Conservation (phyloP, 108 stramenopile genomes). For the Cyclotella baltica region DNA sequence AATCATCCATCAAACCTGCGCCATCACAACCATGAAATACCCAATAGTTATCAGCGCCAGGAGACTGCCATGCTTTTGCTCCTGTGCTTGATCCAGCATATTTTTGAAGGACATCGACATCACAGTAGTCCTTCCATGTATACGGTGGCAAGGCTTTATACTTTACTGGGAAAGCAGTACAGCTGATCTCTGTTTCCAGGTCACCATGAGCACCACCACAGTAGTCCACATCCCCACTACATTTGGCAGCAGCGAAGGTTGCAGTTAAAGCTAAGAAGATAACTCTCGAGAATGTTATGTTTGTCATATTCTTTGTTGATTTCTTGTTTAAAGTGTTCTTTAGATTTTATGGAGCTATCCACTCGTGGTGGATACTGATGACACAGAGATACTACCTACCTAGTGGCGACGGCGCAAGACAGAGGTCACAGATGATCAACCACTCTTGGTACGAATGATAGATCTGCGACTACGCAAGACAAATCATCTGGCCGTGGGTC, state of each 20-base stretch:
- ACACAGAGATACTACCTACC: no score
- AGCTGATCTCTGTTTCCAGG: neutral
- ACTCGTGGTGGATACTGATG: no score
- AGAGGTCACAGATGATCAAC: no score
- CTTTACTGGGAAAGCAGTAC: neutral
- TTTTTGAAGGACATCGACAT: neutral
- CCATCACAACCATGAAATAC: neutral
- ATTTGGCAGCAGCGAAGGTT: neutral
- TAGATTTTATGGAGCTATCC: no score
- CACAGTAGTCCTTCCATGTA: neutral
- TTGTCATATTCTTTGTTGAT: neutral
- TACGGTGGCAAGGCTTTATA: neutral
- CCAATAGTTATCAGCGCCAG: neutral
- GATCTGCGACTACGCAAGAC: no score
- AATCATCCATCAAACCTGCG: neutral
- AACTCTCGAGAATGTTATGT: neutral
- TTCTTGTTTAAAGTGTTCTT: neutral
- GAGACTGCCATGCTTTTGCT: neutral
- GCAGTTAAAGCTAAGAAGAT: neutral
- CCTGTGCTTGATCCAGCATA: neutral
- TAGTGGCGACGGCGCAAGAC: no score
- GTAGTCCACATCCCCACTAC: neutral
- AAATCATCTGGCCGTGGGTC: no score
- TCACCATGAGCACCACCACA: neutral
- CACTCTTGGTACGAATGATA: no score